Evolutionary conservation across 2,329 filamentous ascomycete species (phyloP).

Genomic region (Nothophaeocryptopus gaeumannii): DNA sequence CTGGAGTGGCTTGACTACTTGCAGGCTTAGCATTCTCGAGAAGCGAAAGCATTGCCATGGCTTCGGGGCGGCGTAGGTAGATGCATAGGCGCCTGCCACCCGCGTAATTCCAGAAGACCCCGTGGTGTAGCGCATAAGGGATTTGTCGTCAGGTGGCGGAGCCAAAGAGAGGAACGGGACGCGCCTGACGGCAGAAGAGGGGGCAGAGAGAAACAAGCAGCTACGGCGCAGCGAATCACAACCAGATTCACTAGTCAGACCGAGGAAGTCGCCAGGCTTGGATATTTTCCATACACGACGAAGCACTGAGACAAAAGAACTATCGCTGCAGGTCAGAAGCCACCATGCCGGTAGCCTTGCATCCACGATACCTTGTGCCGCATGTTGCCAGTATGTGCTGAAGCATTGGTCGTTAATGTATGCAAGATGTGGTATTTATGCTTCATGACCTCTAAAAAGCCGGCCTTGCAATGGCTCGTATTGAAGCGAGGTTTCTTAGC

Average conservation of each 20-base stretch:
- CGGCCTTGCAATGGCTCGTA: no score
- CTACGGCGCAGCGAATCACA: no score
- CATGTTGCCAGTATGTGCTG: background rate
- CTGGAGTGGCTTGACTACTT: background rate
- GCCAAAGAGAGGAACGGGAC: background rate
- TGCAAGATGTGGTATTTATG: background rate
- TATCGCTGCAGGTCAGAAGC: no score
- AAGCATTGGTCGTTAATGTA: background rate
- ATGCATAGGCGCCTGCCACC: background rate
- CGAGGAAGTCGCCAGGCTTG: no score
- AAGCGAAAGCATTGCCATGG: conserved; percentile 10
- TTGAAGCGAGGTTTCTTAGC: background rate
- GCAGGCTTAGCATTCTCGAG: background rate
- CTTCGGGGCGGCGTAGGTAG: background rate
- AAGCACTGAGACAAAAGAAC: no score
- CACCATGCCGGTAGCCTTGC: background rate
- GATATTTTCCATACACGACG: no score
- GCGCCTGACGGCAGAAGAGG: background rate
- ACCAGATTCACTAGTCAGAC: no score
- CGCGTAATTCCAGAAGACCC: conserved; percentile 19
- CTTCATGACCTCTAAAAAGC: background rate
- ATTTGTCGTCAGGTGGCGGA: background rate
- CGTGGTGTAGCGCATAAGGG: conserved; percentile 27
- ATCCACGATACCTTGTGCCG: background rate
- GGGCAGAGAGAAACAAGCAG: no score